Base-by-base conservation (phyloP, 164 flowering plant genomes). In the Kingdonia uniflora region DNA sequence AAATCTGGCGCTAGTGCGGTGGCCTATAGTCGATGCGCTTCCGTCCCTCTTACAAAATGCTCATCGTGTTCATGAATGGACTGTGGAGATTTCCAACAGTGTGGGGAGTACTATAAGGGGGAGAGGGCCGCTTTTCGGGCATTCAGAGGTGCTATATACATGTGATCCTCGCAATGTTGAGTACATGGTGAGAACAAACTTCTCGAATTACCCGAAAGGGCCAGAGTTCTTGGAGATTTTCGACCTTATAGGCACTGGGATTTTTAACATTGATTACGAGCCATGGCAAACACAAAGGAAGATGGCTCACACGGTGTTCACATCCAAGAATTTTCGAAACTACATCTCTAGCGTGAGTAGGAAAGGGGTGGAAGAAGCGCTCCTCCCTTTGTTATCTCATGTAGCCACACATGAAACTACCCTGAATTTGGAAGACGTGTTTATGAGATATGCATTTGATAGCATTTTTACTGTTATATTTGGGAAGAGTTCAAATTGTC, bases 181-280 rank as follows among this genome's bases (percentile, higher is more conserved):
- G 38, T 19, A 55, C 58, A 55, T 55, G 49, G 49, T 44, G 38
- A 55, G 29, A n/a, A 55, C 58, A n/a, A 55, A 55, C 8, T 55
- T 43, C 24, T n/a, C 48, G 0, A 55, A 55, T 19, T 55, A 55
- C 15, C 58, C 48, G 6, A 55, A 55, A 55, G 58, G 58, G 24
- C 14, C 41, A 14, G 58, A 55, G 1, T 55, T 26, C 35, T 26
- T 44, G 0, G 58, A 55, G 7, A 41, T 29, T 13, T 55, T 55
- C 19, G 49, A 43, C 14, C 41, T 55, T 1, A 26, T 55, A 10
- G 58, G 58, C 1, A 17, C 24, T 44, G 58, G 58, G 3, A 43
- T 55, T 10, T 55, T 55, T 33, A 55, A 43, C 17, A 49, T 43
- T 1, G 58, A 55, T 19, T 55, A 16, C 7, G 50, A 55, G 29